phyloP scores from a whole-genome alignment of 352 stramenopile genomes.

The Discostella stelligera region DNA sequence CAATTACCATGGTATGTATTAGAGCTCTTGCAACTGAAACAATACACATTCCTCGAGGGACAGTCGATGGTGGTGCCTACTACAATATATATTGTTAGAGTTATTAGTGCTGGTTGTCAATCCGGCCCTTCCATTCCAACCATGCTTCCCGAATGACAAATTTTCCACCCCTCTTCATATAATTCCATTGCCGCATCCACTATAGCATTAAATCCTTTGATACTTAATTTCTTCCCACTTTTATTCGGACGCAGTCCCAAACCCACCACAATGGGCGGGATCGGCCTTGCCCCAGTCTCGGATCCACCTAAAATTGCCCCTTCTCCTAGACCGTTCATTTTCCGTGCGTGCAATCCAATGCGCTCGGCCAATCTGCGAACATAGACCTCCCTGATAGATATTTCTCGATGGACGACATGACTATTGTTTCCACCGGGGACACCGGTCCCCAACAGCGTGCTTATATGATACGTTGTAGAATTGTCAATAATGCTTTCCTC shows the following conservation, averaged over 20 bases:
- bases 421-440: neutral
- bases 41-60: neutral
- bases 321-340: constrained; percentile 31
- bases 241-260: constrained; percentile 32
- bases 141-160: constrained; percentile 29
- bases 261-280: constrained; percentile 41
- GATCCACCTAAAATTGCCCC: constrained; percentile 30
- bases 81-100: neutral
- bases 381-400: constrained; percentile 41
- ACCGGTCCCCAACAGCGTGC: constrained; percentile 43
- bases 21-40: neutral
- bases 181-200: constrained; percentile 36
- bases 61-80: neutral
- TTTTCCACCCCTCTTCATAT: constrained; percentile 32
- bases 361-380: constrained; percentile 39
- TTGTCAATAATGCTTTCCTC: constrained; percentile 57
- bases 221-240: constrained; percentile 22
- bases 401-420: constrained; percentile 6
- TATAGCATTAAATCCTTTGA: constrained; percentile 39
- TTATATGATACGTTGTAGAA: constrained; percentile 50
- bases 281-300: constrained; percentile 30
- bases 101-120: constrained; percentile 16
- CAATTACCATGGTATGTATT: neutral
- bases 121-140: constrained; percentile 41
- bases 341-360: constrained; percentile 32